Conservation (phyloP, 208 protist species). For the Wallacemonas rigidus region DNA sequence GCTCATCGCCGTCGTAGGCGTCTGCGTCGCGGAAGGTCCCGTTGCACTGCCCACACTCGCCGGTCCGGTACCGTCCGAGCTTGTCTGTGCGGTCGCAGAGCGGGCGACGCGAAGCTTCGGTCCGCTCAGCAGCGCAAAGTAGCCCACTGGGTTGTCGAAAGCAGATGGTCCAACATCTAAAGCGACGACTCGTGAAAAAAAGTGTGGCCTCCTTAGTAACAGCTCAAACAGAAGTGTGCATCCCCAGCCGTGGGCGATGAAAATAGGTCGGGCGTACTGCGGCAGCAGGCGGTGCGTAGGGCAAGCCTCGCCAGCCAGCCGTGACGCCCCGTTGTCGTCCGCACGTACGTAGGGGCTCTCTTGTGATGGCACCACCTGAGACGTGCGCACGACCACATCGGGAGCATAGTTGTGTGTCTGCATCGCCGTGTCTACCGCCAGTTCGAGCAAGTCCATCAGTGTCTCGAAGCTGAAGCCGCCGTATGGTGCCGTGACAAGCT, state of each 20-base stretch:
- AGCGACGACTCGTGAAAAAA: conserved; percentile 62
- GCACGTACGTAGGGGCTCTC: too few species aligned
- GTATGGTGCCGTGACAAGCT: background rate
- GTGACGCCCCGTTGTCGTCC: background rate
- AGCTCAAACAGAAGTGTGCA: conserved; percentile 68
- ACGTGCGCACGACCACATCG: conserved; percentile 15
- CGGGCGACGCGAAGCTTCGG: background rate
- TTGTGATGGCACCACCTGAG: background rate
- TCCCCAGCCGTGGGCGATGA: conserved; percentile 72
- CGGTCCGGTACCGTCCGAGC: background rate
- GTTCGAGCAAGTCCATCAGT: conserved; percentile 66
- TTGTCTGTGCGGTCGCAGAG: background rate
- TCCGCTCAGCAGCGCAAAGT: background rate
- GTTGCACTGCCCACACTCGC: background rate
- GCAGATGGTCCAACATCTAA: conserved; percentile 50
- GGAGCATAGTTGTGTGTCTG: conserved; percentile 62
- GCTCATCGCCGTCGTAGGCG: conserved; percentile 4
- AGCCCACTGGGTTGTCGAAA: conserved; percentile 24
- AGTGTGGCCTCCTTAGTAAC: conserved; percentile 43
- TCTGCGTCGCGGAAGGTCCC: background rate
- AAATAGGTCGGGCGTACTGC: conserved; percentile 40
- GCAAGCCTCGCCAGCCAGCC: conserved; percentile 5
- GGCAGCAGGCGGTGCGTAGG: conserved; percentile 43
- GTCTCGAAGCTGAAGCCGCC: conserved; percentile 65
- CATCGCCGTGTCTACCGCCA: conserved; percentile 75